Base-by-base conservation (phyloP, 441 rosid species). In the Gossypium laxum region DNA sequence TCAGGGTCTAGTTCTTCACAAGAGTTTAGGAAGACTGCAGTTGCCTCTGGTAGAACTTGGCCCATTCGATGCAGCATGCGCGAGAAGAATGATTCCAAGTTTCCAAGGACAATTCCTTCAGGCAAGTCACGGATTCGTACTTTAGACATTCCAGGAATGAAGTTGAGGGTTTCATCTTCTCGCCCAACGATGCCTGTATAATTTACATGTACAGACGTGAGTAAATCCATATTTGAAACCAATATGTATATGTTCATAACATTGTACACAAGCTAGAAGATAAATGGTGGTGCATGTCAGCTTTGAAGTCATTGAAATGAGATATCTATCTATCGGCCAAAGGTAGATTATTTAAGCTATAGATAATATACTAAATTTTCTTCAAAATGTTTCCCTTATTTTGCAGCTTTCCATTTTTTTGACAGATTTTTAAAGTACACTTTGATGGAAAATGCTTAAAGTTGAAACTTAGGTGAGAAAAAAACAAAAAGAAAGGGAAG, bases 91-190 rank as follows among this genome's bases (percentile, higher is more conserved):
- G 91, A 88, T 6, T 82, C 71, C 56, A 80, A 3, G 4, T 74
- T 67, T 10, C 83, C 80, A 48, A 56, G 70, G 32, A 80, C 50
- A 38, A 88, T 74, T 70, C 93, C 96, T 70, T 86, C 89, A 2
- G 79, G 91, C 73, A 86, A 71, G 72, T 90, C 95, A 21, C 70
- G 28, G 2, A 78, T 71, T 67, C 73, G 77, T 0, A 89, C 57
- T 19, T 78, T 83, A 1, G 91, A 87, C 84, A 90, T 75, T 19
- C 96, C 95, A 17, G 86, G 75, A 48, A 92, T 77, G 74, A 82
- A 74, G 54, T 77, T 59, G 60, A 85, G 74, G 5, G 73, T 32
- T 30, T 85, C 79, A 19, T 86, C 83, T 78, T 81, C 82, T 26
- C 72, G 64, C 1, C 62, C 78, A 18, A 17, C 51, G 1, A 75